Base-by-base conservation (phyloP, 2,329 filamentous ascomycete genomes). In the Pseudogymnoascus sp. region DNA sequence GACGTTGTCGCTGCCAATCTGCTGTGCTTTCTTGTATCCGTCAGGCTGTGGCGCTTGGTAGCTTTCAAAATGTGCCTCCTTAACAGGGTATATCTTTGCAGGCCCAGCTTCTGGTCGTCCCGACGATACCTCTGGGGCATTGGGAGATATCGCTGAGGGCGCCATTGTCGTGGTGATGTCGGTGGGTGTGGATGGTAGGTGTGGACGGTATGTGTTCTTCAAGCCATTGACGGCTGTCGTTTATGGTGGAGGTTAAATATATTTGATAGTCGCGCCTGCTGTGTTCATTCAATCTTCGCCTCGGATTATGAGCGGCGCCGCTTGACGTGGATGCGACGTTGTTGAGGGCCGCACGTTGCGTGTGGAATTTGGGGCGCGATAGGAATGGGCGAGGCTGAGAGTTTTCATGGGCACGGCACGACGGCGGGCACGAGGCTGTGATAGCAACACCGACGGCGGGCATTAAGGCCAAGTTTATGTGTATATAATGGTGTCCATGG, bases 31-130 rank as follows among this genome's bases (percentile, higher is more conserved):
- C 67, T 82, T 79, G 69, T 88, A 91, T 55, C 88, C 89, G 68
- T 92, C 86, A 7, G 78, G 75, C 67, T 82, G 77, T 1, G 79
- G 74, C 28, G 77, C 73, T 35, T 81, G 74, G 60, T 74, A 79
- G 62, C 78, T 78, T 63, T 84, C 82, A 68, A 85, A 86, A 63
- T 76, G 79, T 61, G 77, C 79, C 69, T 87, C 85, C 68, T 81
- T 81, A 61, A 84, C 79, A n/a, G 78, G 76, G 65, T 82, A 83
- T 59, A 86, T 77, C 39, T 77, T 67, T 77, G 62, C 82, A 74
- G 34, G 82, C 71, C 65, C 73, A 73, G 71, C 66, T 69, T 70
- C 62, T 57, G 55, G 55, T 19, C 35, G 37, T 59, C 37, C 26
- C 26, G 57, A n/a, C 18, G 13, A 45, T 55, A 30, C 38, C 33